phyloP scores from a whole-genome alignment of 208 protist genomes.

The Acanthamoeba healyi region DNA sequence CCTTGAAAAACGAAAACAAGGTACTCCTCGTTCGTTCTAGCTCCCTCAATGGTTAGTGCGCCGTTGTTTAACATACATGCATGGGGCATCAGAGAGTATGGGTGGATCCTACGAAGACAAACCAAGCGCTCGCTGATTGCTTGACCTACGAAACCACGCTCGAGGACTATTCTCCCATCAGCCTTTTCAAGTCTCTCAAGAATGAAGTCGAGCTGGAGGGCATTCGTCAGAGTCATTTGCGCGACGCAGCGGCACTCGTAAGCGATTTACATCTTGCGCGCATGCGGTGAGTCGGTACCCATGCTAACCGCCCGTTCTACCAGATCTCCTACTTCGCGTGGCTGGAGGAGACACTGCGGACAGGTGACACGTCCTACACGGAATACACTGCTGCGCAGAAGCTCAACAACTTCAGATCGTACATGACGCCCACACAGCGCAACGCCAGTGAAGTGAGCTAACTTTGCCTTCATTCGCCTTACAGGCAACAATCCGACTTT shows the following conservation, averaged over 20 bases:
- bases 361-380: constrained; percentile 84
- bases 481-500: constrained; percentile 87
- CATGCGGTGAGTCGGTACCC: no score
- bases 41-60: constrained; percentile 55
- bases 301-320: not conserved
- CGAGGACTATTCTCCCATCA: constrained; percentile 77
- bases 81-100: constrained; percentile 78
- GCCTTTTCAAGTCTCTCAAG: constrained; percentile 94
- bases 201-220: constrained; percentile 94
- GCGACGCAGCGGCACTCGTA: constrained; percentile 95
- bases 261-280: constrained; percentile 44
- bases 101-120: constrained; percentile 81
- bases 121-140: constrained; percentile 77
- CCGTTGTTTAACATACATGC: constrained; percentile 74
- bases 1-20: constrained; percentile 83
- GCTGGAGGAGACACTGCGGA: constrained; percentile 87
- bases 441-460: constrained; percentile 80
- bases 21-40: constrained; percentile 92
- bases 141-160: not conserved
- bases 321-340: constrained; percentile 90
- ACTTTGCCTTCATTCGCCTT: not conserved
- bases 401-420: constrained; percentile 91
- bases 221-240: constrained; percentile 94
- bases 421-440: no score
- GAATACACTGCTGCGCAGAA: constrained; percentile 92